Evolutionary conservation across 2,329 filamentous ascomycete genomes (phyloP).

Genomic region (Emericellopsis atlantica): DNA sequence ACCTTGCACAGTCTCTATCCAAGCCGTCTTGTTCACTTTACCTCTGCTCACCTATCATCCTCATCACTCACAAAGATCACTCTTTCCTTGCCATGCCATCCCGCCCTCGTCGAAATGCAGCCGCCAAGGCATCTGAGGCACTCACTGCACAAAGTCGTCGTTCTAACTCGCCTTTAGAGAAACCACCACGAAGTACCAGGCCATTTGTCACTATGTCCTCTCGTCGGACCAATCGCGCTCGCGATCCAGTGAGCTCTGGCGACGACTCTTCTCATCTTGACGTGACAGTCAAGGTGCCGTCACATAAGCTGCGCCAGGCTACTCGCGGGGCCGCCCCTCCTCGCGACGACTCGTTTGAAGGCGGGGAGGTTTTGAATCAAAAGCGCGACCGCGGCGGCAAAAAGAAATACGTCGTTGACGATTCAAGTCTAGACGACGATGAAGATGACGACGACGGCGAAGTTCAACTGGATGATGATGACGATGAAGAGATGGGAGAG

Average conservation of each 20-base stretch:
- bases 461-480: slow-evolving; percentile 23
- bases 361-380: slow-evolving; percentile 33
- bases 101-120: slow-evolving; percentile 32
- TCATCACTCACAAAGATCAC: too few relatives aligned
- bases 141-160: slow-evolving; percentile 27
- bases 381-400: slow-evolving; percentile 41
- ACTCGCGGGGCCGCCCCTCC: slow-evolving; percentile 23
- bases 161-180: slow-evolving; percentile 23
- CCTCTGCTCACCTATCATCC: too few relatives aligned
- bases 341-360: slow-evolving; percentile 22
- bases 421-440: slow-evolving; percentile 36
- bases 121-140: slow-evolving; percentile 26
- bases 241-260: slow-evolving; percentile 6
- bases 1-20: too few relatives aligned
- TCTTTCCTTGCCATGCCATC: slow-evolving; percentile 23
- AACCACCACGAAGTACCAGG: slow-evolving; percentile 11
- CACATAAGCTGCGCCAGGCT: slow-evolving; percentile 38
- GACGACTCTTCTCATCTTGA: slow-evolving; percentile 25
- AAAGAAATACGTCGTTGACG: slow-evolving; percentile 45
- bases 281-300: slow-evolving; percentile 37
- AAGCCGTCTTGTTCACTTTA: too few relatives aligned
- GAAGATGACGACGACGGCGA: slow-evolving; percentile 26
- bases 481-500: slow-evolving; percentile 23
- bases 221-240: slow-evolving; percentile 35
- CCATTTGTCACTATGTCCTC: slow-evolving; percentile 29